Conservation (phyloP, 1,139 yeast genomes). For the Hyphopichia fennica region DNA sequence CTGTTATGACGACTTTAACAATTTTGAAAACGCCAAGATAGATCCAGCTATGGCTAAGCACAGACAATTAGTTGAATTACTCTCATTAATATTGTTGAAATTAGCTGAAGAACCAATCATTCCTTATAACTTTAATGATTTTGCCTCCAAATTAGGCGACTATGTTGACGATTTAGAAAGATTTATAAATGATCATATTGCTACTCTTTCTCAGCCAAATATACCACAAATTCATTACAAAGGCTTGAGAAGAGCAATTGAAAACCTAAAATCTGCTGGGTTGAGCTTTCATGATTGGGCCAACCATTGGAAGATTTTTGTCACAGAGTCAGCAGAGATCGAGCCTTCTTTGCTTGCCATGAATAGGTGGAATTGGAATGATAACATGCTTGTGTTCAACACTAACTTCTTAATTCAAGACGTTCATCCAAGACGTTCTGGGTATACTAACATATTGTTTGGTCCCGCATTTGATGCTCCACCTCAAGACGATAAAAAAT, state of each 20-base stretch:
- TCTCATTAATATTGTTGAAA: slow-evolving; percentile 53
- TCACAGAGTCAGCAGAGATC: slow-evolving; percentile 35
- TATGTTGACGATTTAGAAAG: slow-evolving; percentile 51
- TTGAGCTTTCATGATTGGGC: slow-evolving; percentile 42
- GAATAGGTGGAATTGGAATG: slow-evolving; percentile 80
- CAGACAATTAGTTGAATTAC: slow-evolving; percentile 54
- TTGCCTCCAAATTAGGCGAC: slow-evolving; percentile 45
- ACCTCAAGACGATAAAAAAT: slow-evolving; percentile 19
- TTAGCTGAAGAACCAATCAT: slow-evolving; percentile 73
- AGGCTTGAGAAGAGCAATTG: slow-evolving; percentile 23
- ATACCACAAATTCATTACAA: slow-evolving; percentile 26
- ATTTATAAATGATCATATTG: slow-evolving; percentile 26
- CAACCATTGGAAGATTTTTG: slow-evolving; percentile 52
- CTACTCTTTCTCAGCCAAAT: slow-evolving; percentile 15
- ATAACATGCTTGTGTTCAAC: slow-evolving; percentile 58
- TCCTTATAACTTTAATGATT: slow-evolving; percentile 61
- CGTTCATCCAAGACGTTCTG: slow-evolving; percentile 56
- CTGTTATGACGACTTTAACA: slow-evolving; percentile 65
- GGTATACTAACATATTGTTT: slow-evolving; percentile 66
- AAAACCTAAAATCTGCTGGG: slow-evolving; percentile 22
- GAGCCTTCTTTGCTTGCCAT: slow-evolving; percentile 74
- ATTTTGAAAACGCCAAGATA: slow-evolving; percentile 44
- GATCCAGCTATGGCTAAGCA: slow-evolving; percentile 64
- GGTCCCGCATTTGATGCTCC: slow-evolving; percentile 73
- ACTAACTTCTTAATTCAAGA: slow-evolving; percentile 48